These are phyloP conservation scores for Arabidopsis hybrid DNA, from an alignment of 441 rosid genomes.

Conservation along the genomic window DNA sequence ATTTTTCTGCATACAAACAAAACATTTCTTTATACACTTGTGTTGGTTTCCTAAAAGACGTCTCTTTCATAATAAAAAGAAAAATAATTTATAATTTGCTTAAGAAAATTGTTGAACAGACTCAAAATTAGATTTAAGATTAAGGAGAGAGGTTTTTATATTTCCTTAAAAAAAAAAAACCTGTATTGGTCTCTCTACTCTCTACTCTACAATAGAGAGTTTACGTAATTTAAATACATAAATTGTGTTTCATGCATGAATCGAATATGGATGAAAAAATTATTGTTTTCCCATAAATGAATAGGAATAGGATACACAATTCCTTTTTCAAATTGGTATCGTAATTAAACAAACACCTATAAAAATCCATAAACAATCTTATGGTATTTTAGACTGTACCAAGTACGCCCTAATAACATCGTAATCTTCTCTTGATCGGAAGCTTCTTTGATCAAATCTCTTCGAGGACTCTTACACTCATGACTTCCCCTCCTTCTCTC, in stretches of 20 bases:
- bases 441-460: background rate
- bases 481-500: background rate
- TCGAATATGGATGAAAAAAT: background rate
- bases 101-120: no score
- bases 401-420: background rate
- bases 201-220: no score
- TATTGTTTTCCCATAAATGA: background rate
- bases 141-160: no score
- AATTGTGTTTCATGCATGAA: background rate
- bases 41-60: no score
- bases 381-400: background rate
- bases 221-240: no score
- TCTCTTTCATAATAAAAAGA: no score
- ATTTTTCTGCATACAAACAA: no score
- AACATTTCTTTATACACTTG: no score
- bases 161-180: no score
- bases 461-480: background rate
- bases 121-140: no score
- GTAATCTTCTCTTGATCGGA: background rate
- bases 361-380: slow-evolving; percentile 1
- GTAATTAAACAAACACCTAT: background rate
- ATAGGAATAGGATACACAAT: background rate
- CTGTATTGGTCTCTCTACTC: no score
- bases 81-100: no score
- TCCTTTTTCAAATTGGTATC: background rate